phyloP scores from a whole-genome alignment of 2,329 filamentous ascomycete species.

The Aureobasidium sp. region DNA sequence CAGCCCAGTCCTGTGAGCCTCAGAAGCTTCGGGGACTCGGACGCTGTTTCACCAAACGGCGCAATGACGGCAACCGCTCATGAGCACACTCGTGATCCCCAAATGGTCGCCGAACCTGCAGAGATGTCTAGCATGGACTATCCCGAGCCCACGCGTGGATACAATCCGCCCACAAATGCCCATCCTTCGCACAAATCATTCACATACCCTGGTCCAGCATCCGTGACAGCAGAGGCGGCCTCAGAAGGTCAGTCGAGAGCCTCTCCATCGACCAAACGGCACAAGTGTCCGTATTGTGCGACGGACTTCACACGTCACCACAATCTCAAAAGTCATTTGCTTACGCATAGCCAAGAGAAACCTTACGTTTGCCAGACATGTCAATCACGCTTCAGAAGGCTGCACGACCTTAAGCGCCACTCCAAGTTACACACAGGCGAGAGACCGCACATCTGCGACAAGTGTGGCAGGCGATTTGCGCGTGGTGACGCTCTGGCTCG shows the following conservation, averaged over 20 bases:
- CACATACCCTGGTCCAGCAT: conserved; percentile 55
- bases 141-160: conserved; percentile 21
- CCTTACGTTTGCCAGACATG: conserved; percentile 93
- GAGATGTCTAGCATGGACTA: conserved; percentile 26
- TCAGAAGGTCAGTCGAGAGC: conserved; percentile 46
- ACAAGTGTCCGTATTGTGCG: conserved; percentile 93
- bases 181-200: conserved; percentile 44
- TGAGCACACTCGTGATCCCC: not conserved
- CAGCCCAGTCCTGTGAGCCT: conserved; percentile 47
- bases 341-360: conserved; percentile 98
- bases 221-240: conserved; percentile 27
- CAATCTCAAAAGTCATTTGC: conserved; percentile 91
- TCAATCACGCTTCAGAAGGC: conserved; percentile 78
- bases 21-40: conserved; percentile 45
- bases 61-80: conserved; percentile 34
- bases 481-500: conserved; percentile 89
- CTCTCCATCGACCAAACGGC: conserved; percentile 74
- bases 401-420: conserved; percentile 93
- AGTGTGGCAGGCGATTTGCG: conserved; percentile 90
- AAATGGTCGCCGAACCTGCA: conserved; percentile 26
- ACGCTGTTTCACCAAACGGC: conserved; percentile 27
- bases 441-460: conserved; percentile 87
- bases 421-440: conserved; percentile 96
- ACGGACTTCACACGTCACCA: conserved; percentile 97
- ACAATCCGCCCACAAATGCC: conserved; percentile 17